phyloP scores from a whole-genome alignment of 768 basidiomycete genomes.

The Tricholoma matsutake region DNA sequence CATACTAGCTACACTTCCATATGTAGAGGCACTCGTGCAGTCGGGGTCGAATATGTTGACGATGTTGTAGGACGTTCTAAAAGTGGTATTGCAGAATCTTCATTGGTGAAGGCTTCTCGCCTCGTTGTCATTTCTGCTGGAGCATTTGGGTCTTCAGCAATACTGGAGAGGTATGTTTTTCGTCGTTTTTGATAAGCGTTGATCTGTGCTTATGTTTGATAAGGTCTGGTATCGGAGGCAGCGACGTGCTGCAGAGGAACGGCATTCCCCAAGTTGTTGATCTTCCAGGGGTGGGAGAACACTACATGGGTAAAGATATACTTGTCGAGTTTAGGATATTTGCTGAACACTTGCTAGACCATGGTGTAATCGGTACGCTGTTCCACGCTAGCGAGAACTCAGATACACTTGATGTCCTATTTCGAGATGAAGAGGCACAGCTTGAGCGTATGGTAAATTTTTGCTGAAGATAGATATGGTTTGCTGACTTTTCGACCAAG shows the following conservation, averaged over 20 bases:
- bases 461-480: neutral
- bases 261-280: slow-evolving; percentile 52
- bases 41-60: slow-evolving; percentile 51
- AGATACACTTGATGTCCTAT: slow-evolving; percentile 47
- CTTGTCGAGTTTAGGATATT: neutral
- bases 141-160: slow-evolving; percentile 53
- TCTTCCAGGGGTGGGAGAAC: slow-evolving; percentile 78
- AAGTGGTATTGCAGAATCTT: slow-evolving; percentile 13
- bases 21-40: slow-evolving; percentile 37
- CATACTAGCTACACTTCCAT: neutral
- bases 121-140: slow-evolving; percentile 53
- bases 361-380: slow-evolving; percentile 34
- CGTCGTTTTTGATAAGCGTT: neutral
- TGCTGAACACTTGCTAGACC: slow-evolving; percentile 30
- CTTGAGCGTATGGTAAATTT: slow-evolving; percentile 36
- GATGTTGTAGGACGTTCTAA: slow-evolving; percentile 26
- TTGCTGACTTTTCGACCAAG: slow-evolving; percentile 2
- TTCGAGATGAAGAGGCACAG: slow-evolving; percentile 35
- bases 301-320: slow-evolving; percentile 44
- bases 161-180: slow-evolving; percentile 43
- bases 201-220: slow-evolving; percentile 3
- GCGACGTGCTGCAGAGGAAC: slow-evolving; percentile 41
- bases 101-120: slow-evolving; percentile 35
- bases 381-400: slow-evolving; percentile 44
- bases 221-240: slow-evolving; percentile 65